Evolutionary conservation across 768 basidiomycete species (phyloP), one percentile per base, ranked within the genome.

Genomic region (Gymnopilus dilepis): DNA sequence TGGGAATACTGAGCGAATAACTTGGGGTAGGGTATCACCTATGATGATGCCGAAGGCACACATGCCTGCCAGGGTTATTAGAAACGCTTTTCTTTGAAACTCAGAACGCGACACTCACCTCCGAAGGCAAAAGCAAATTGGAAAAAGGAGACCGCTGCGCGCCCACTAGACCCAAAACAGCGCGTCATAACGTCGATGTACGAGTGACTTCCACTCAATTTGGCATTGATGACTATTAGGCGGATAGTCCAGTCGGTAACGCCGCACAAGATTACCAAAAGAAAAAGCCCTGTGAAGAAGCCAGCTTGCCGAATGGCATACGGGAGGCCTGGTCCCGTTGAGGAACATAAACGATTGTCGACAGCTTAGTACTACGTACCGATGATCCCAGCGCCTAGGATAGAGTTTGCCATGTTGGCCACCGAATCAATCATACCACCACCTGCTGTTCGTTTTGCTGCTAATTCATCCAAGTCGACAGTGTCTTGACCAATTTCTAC

Each of bases 161-260:
- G 86, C n/a, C 97, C 97, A 56, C 88, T 89, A 12, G 85, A 74
- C 6, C 97, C 97, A 74, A 96, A 99, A 74, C 93, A 96, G 53
- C 87, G 90, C 71, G 92, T 81, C 95, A 98, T 97, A 57, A 97
- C 91, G 66, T 91, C 95, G 60, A 96, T 95, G 70, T 98, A 98
- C 2, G 94, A 94, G 65, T 87, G 88, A 50, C 92, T 82, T 0
- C 97, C 97, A 67, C 94, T 95, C 59, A 99, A 80, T 79, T 99
- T 99, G 31, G 95, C 97, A 71, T 98, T 98, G 68, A 94, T 73
- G 41, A 99, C 93, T 56, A 99, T 97, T 30, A 99, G 86, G 17
- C 95, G 89, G 58, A 99, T 97, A 3, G 97, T 99, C 96, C 96
- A 97, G 74, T 94, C 92, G n/a, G 97, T 98, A 40, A 97, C 84